Percentiles rank a stretch among this genome's conserved stretches.
These are phyloP conservation scores for Monosporascus sp. DNA, from an alignment of 2,329 filamentous ascomycete species.

Conservation along the genomic window DNA sequence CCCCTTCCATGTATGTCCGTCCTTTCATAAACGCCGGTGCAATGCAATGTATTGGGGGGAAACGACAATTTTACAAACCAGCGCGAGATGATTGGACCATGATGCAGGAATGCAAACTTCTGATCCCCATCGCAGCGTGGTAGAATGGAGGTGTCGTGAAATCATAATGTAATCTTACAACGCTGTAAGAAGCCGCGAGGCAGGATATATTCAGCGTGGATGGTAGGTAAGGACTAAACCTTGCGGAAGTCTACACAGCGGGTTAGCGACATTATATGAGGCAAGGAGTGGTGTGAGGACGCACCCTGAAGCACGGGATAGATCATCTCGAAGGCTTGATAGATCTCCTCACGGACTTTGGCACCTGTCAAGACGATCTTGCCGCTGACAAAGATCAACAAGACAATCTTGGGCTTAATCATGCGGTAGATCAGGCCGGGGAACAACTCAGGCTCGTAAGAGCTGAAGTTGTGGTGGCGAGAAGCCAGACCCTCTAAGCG, in stretches of 20 bases:
- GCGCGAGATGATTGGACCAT: not conserved
- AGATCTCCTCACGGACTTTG: slow-evolving; percentile 97
- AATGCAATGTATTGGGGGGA: slow-evolving; percentile 39
- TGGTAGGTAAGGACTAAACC: slow-evolving; percentile 34
- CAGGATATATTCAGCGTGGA: slow-evolving; percentile 12
- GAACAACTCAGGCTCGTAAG: slow-evolving; percentile 97
- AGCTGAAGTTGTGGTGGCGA: slow-evolving; percentile 98
- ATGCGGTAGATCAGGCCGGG: slow-evolving; percentile 99
- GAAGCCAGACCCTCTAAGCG: slow-evolving; percentile 92
- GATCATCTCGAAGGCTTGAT: slow-evolving; percentile 94
- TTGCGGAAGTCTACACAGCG: slow-evolving; percentile 49
- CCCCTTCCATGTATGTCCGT: slow-evolving; percentile 20
- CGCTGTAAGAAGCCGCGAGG: slow-evolving; percentile 6
- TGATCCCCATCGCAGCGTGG: slow-evolving; percentile 5
- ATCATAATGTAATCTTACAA: slow-evolving; percentile 27
- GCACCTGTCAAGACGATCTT: slow-evolving; percentile 98
- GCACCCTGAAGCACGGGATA: slow-evolving; percentile 87
- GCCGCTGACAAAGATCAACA: slow-evolving; percentile 95
- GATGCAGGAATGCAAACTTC: slow-evolving; percentile 9
- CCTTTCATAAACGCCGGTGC: slow-evolving; percentile 50
- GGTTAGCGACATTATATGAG: slow-evolving; percentile 24
- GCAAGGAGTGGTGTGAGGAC: not conserved
- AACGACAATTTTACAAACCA: slow-evolving; percentile 27
- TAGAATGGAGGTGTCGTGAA: slow-evolving; percentile 18
- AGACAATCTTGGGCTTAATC: slow-evolving; percentile 99